Evolutionary conservation across 2,329 filamentous ascomycete genomes (phyloP).

Genomic region (Phialophora chinensis): DNA sequence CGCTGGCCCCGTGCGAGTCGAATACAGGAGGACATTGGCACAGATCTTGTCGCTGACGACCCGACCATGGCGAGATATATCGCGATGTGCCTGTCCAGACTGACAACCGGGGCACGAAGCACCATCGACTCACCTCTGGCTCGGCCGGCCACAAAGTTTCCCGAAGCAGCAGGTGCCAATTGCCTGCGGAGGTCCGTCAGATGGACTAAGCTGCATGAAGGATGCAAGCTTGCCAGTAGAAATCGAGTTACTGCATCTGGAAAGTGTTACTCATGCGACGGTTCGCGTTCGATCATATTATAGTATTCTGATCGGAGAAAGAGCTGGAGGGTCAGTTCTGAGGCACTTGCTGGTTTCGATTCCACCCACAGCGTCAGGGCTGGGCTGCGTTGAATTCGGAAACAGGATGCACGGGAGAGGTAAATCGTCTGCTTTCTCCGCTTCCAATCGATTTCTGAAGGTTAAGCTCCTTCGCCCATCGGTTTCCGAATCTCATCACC

Average conservation of each 20-base stretch:
- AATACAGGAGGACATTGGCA: background rate
- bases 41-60: background rate
- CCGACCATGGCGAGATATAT: background rate
- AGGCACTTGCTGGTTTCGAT: background rate
- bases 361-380: no score
- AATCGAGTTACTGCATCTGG: slow-evolving; percentile 7
- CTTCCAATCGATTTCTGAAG: background rate
- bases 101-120: background rate
- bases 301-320: background rate
- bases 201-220: slow-evolving; percentile 1
- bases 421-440: background rate
- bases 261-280: slow-evolving; percentile 1
- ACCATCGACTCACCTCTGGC: background rate
- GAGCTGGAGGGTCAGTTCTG: background rate
- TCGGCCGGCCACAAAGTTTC: background rate
- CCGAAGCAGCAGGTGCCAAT: background rate
- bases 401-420: background rate
- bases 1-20: background rate
- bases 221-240: background rate
- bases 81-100: no score
- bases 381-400: background rate
- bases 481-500: background rate
- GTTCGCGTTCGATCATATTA: background rate
- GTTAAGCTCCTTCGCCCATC: background rate
- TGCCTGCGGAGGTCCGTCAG: background rate